A percentile compares a stretch with the other conserved stretches of the same genome.
phyloP scores from a whole-genome alignment of 2,329 filamentous ascomycete species.

The Paecilomyces fulvus region DNA sequence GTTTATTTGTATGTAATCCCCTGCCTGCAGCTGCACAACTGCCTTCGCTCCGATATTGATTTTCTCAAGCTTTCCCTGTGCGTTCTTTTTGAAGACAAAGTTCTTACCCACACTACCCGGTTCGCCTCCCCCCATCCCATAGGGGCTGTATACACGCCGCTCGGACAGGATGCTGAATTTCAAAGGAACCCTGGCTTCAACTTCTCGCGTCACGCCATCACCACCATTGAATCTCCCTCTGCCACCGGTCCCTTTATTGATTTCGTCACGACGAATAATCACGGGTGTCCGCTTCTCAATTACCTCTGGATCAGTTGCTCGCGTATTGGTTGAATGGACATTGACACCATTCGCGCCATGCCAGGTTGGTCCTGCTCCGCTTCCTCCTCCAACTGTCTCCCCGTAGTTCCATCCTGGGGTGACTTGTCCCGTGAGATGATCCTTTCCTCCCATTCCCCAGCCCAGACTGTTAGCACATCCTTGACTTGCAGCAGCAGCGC shows the following conservation, averaged over 20 bases:
- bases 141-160: conserved; percentile 61
- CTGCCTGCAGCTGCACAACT: conserved; percentile 2
- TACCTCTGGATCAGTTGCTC: conserved; percentile 67
- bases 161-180: conserved; percentile 70
- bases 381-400: conserved; percentile 69
- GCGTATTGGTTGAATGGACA: conserved; percentile 72
- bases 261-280: conserved; percentile 57
- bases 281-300: conserved; percentile 68
- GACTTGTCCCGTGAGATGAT: conserved; percentile 13
- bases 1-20: conserved; percentile 7
- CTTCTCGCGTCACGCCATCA: conserved; percentile 64
- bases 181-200: conserved; percentile 67
- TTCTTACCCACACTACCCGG: conserved; percentile 6
- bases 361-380: conserved; percentile 62
- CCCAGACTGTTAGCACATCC: conserved; percentile 72
- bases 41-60: conserved; percentile 7
- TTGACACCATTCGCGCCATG: conserved; percentile 64
- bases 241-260: conserved; percentile 55
- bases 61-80: conserved; percentile 3
- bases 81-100: conserved; percentile 6
- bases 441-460: conserved; percentile 65
- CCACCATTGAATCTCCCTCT: conserved; percentile 57
- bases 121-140: conserved; percentile 70
- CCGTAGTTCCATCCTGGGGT: conserved; percentile 59
- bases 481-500: conserved; percentile 63